phyloP scores from a whole-genome alignment of 2,329 filamentous ascomycete species.

The Daldinia sp. region DNA sequence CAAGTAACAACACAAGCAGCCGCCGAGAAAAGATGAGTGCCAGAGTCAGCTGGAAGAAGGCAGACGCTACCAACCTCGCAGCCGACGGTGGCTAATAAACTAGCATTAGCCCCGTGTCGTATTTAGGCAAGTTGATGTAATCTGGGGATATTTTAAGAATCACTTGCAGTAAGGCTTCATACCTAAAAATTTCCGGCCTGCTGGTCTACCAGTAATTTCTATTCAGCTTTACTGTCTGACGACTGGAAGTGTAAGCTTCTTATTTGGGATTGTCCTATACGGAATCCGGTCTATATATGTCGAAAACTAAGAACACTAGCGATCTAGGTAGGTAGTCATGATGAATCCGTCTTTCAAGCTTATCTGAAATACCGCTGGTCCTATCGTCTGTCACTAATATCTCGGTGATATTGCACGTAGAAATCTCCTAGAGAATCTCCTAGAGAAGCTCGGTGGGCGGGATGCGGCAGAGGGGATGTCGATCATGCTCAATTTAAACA shows the following conservation, averaged over 20 bases:
- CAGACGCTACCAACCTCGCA: conserved; percentile 16
- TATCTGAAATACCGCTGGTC: too few species aligned
- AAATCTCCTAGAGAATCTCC: conserved; percentile 8
- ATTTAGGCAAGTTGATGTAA: conserved; percentile 35
- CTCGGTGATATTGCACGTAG: conserved; percentile 3
- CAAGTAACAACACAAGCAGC: conserved; percentile 18
- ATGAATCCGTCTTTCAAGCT: background rate
- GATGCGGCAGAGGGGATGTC: conserved; percentile 25
- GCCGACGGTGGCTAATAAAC: background rate
- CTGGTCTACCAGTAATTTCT: background rate
- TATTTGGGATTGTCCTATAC: conserved; percentile 6
- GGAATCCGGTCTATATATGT: background rate
- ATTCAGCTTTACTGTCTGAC: conserved; percentile 1
- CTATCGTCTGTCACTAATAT: background rate
- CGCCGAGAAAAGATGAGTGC: conserved; percentile 16
- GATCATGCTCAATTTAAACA: conserved; percentile 38
- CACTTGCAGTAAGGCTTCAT: conserved; percentile 26
- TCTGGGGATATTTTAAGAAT: conserved; percentile 31
- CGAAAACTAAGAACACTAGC: background rate
- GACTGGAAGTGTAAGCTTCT: conserved; percentile 1
- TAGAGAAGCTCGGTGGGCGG: background rate
- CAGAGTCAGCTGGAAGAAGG: conserved; percentile 8
- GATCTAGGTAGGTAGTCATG: background rate
- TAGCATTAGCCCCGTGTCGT: conserved; percentile 10
- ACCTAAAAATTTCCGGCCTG: conserved; percentile 14